phyloP scores from a whole-genome alignment of 768 basidiomycete genomes.

The Suillus weaverae region DNA sequence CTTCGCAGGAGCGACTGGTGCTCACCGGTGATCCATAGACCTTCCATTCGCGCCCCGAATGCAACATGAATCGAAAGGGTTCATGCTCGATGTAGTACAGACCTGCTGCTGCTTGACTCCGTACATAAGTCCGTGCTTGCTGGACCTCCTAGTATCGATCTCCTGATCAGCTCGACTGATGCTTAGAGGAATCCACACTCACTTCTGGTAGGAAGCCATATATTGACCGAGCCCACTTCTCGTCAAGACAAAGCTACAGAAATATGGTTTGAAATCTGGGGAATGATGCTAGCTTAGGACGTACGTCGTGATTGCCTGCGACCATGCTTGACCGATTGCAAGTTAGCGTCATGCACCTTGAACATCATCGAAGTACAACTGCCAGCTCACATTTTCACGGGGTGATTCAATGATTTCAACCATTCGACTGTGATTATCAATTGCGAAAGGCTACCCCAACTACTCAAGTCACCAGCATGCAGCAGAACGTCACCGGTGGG shows the following conservation, averaged over 20 bases:
- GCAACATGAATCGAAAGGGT: conserved; percentile 27
- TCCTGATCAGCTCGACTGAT: conserved; percentile 11
- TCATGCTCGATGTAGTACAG: conserved; percentile 60
- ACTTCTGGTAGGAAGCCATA: conserved; percentile 22
- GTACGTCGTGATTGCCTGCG: conserved; percentile 71
- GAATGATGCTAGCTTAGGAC: conserved; percentile 3
- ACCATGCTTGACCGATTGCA: conserved; percentile 47
- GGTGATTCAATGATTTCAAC: conserved; percentile 57
- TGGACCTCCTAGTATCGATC: conserved; percentile 19
- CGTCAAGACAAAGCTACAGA: conserved; percentile 29
- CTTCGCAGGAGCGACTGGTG: not conserved
- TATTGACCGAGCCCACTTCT: conserved; percentile 10
- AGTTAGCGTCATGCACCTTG: not conserved
- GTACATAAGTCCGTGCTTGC: conserved; percentile 23
- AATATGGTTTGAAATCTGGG: not conserved
- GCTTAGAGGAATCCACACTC: not conserved
- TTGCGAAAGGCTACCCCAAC: conserved; percentile 44
- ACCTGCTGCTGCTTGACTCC: conserved; percentile 40
- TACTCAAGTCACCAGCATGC: conserved; percentile 65
- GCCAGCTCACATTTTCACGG: conserved; percentile 53
- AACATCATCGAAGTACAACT: too few relatives aligned
- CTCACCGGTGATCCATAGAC: conserved; percentile 70
- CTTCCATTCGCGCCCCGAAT: conserved; percentile 54
- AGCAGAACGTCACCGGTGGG: conserved; percentile 67
- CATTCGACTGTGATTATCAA: conserved; percentile 55